Base-by-base conservation (phyloP, 805 yeast species). In the Wickerhamomyces bisporus region DNA sequence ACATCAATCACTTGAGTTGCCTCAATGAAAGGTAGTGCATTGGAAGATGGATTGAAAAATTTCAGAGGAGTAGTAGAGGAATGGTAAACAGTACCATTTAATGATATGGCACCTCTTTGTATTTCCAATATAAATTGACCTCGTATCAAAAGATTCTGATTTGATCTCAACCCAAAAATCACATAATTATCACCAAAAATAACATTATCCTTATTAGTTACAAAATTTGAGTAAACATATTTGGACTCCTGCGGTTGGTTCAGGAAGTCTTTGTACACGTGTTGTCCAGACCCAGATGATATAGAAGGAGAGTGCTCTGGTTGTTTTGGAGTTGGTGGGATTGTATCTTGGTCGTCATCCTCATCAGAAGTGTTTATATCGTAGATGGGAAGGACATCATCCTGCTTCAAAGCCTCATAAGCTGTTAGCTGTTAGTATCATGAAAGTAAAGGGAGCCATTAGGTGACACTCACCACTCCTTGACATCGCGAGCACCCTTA, bases 121-220 rank as follows among this genome's bases (percentile, higher is more conserved):
- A 77, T 57, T 4, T 52, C 50, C 18, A 77, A 35, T 4, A 32
- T 48, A 44, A 64, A 75, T 41, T 69, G 76, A 1, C 84, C 83
- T 38, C 62, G 58, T 1, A 77, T 38, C 28, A 74, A 46, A 3
- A 77, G 41, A 35, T 51, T 62, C 40, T 77, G 76, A 20, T 58
- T 55, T 2, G 54, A 44, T 37, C 64, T 67, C 25, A 77, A 59
- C 0, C 75, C 79, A 30, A 75, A 34, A 5, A 59, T 52, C 1
- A 65, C 60, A 33, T 59, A 52, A 6, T 57, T 49, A 4, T 57
- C 55, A 8, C 53, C 54, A 36, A 50, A 58, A 5, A 68, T 44
- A 9, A 65, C 38, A 45, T 72, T 73, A 26, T 68, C 68, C 9
- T 57, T 55, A 24, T 55, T 55, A 2, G 67, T 63, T 4, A 38